Base-by-base conservation (phyloP, 208 protist species). In the Trypanosoma theileri region DNA sequence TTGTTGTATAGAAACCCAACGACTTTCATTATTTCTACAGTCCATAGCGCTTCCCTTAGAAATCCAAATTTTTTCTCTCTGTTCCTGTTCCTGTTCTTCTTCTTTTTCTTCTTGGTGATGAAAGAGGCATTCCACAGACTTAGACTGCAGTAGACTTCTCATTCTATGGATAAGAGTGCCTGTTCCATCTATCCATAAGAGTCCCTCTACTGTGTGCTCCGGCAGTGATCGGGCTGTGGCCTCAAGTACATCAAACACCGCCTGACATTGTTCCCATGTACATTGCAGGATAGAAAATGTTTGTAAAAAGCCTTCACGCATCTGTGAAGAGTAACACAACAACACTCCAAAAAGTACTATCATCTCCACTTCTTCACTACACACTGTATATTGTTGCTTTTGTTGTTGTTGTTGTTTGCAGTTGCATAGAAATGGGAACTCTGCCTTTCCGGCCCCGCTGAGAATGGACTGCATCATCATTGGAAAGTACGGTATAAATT, bases 381-480 rank as follows among this genome's bases (percentile, higher is more conserved):
- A 54, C 31, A 71, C 19, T 28, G 59, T 31, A 19, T 14, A 22
- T 58, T 50, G 44, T 56, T 19, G 19, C 6, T 40, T 21, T 19
- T 26, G 16, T 58, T 42, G 22, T 60, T 22, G 35, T 44, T 35
- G 19, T 60, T 48, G 35, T 35, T 45, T 45, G 41, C 6, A 45
- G 6, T 6, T 14, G 12, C 12, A 45, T n/a, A n/a, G n/a, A n/a
- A n/a, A n/a, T n/a, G n/a, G n/a, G n/a, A n/a, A n/a, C n/a, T n/a
- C n/a, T n/a, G n/a, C n/a, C n/a, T n/a, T n/a, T n/a, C n/a, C n/a
- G n/a, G n/a, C n/a, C n/a, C n/a, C n/a, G n/a, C n/a, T n/a, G 19
- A 71, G 24, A 63, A 63, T 63, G 19, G 35, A 35, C 31, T 71
- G 66, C 12, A 71, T 26, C 55, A 71, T 62, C 31, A 55, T 13